These are phyloP conservation scores for Debaryomycetaceae sp. DNA, from an alignment of 1,139 yeast genomes.

Conservation along the genomic window DNA sequence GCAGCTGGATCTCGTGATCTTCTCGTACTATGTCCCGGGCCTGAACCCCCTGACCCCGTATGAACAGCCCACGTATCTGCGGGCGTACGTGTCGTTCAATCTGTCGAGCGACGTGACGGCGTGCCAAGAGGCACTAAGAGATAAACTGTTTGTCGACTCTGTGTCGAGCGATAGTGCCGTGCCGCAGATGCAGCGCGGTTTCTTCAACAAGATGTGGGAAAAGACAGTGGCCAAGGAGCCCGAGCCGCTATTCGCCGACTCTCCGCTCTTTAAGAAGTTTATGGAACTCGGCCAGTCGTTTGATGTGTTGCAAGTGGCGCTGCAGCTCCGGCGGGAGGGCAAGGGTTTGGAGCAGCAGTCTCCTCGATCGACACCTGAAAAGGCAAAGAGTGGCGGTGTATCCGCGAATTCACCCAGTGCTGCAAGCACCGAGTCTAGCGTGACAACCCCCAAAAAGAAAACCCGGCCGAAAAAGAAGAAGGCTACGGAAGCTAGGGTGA, in stretches of 20 bases:
- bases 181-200: background rate
- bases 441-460: too few species aligned
- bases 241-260: background rate
- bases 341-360: too few species aligned
- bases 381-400: too few species aligned
- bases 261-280: background rate
- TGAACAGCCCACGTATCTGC: constrained; percentile 17
- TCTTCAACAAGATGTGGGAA: background rate
- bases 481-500: too few species aligned
- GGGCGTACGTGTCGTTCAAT: constrained; percentile 18
- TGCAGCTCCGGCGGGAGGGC: too few species aligned
- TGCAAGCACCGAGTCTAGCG: too few species aligned
- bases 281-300: background rate
- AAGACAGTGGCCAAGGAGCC: background rate
- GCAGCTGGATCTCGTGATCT: constrained; percentile 6
- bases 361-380: too few species aligned
- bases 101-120: constrained; percentile 6
- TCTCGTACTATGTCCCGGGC: constrained; percentile 24
- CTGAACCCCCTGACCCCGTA: constrained; percentile 13
- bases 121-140: constrained; percentile 9
- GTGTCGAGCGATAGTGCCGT: background rate
- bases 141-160: background rate
- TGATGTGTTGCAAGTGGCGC: too few species aligned
- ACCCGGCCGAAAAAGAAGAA: too few species aligned
- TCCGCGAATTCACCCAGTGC: too few species aligned